Evolutionary conservation across 164 flowering plant species (phyloP).

Genomic region (Piper longum): DNA sequence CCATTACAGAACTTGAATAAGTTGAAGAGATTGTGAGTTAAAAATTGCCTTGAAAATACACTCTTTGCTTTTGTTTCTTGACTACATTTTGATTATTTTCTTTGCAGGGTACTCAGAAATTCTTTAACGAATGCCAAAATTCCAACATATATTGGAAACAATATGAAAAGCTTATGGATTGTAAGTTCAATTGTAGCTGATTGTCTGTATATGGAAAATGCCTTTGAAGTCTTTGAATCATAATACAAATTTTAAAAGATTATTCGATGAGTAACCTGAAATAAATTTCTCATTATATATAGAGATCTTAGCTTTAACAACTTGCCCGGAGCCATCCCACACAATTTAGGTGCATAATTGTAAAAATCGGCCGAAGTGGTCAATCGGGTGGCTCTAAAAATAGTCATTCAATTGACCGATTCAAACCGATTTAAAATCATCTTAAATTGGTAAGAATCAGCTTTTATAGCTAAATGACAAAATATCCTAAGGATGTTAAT

Average conservation of each 20-base stretch:
- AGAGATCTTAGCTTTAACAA: conserved; percentile 1
- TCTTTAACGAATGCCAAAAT: neutral
- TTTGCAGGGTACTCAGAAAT: conserved; percentile 1
- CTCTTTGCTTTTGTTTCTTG: neutral
- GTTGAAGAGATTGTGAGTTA: neutral
- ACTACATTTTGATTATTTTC: neutral
- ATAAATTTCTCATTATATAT: neutral
- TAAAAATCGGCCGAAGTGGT: no score
- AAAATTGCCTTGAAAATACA: neutral
- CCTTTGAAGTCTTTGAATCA: neutral
- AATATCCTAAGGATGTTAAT: no score
- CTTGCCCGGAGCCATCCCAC: neutral
- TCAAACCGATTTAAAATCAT: no score
- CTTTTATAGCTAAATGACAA: no score
- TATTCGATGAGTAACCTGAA: neutral
- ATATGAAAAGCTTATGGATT: neutral
- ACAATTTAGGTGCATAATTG: no score
- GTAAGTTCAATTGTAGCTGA: neutral
- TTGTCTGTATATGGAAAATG: no score
- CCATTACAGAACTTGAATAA: neutral
- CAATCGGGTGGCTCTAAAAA: no score
- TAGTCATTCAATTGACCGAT: no score
- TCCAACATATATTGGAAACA: neutral
- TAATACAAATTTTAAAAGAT: no score
- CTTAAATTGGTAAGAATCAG: no score